These are phyloP conservation scores for Omphalotus olearius DNA, from an alignment of 1,284 basidiomycete species.

Conservation along the genomic window DNA sequence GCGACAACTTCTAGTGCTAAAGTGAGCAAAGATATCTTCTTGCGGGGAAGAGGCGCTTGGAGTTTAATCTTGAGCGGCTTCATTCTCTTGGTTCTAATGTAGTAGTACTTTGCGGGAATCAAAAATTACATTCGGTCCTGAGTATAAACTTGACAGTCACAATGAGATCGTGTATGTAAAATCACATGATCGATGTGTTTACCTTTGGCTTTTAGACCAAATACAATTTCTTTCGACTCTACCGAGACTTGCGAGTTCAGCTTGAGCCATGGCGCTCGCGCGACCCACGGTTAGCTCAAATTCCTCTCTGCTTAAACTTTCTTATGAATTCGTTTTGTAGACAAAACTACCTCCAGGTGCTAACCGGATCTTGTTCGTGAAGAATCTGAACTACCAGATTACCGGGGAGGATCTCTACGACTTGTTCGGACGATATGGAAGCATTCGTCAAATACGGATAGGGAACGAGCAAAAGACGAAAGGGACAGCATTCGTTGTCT, in stretches of 20 bases:
- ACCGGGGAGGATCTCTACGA: slow-evolving; percentile 95
- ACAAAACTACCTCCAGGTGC: slow-evolving; percentile 82
- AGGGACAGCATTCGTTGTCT: slow-evolving; percentile 95
- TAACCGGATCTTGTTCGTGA: slow-evolving; percentile 82
- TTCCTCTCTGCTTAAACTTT: slow-evolving; percentile 1
- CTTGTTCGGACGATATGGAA: slow-evolving; percentile 96
- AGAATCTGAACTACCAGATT: slow-evolving; percentile 94
- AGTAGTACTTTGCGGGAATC: not conserved
- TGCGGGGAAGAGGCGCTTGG: not conserved
- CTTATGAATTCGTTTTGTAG: slow-evolving; percentile 29
- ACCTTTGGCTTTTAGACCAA: not conserved
- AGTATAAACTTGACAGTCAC: no score
- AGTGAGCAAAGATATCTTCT: not conserved
- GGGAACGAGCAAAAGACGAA: slow-evolving; percentile 91
- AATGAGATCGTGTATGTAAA: no score
- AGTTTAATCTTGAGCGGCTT: not conserved
- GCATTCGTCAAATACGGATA: slow-evolving; percentile 92
- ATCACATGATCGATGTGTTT: not conserved
- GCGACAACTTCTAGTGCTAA: not conserved
- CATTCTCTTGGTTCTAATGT: not conserved
- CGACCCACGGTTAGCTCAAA: slow-evolving; percentile 54
- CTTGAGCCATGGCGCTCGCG: slow-evolving; percentile 49
- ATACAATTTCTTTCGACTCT: no score
- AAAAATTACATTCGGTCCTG: no score
- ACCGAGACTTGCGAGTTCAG: not conserved